Conservation (phyloP, 768 basidiomycete species). For the Boletus sp. region DNA sequence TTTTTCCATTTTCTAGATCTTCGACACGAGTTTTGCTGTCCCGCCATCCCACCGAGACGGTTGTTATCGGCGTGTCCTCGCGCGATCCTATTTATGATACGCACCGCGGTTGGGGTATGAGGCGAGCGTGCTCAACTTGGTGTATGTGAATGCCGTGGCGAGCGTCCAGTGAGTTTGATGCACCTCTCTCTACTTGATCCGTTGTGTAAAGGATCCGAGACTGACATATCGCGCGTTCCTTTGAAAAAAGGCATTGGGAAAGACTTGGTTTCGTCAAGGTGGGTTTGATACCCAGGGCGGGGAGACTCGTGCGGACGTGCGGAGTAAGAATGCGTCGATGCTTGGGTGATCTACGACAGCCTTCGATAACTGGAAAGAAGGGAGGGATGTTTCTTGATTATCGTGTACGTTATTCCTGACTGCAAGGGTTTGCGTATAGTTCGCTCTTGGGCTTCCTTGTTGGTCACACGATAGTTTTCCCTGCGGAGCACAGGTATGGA, state of each 20-base stretch:
- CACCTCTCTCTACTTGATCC: not conserved
- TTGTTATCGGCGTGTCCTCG: slow-evolving; percentile 69
- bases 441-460: no score
- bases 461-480: no score
- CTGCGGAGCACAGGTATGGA: no score
- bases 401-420: not conserved
- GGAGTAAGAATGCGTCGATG: slow-evolving; percentile 89
- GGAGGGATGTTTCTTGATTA: no score
- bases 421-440: no score
- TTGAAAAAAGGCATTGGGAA: slow-evolving; percentile 62
- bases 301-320: slow-evolving; percentile 61
- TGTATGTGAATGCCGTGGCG: slow-evolving; percentile 81
- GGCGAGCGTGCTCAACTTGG: slow-evolving; percentile 86
- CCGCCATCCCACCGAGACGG: slow-evolving; percentile 56
- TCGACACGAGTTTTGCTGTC: slow-evolving; percentile 83
- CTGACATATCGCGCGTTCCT: not conserved
- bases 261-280: slow-evolving; percentile 72
- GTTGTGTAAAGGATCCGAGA: not conserved
- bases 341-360: slow-evolving; percentile 78
- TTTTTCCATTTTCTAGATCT: no score
- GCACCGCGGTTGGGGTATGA: slow-evolving; percentile 75
- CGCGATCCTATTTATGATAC: slow-evolving; percentile 74
- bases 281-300: slow-evolving; percentile 73
- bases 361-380: slow-evolving; percentile 41
- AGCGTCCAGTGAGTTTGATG: slow-evolving; percentile 49